Evolutionary conservation across 2,329 filamentous ascomycete species (phyloP), one percentile per base, ranked within the genome.

Genomic region (Rhinocladiella mackenziei): DNA sequence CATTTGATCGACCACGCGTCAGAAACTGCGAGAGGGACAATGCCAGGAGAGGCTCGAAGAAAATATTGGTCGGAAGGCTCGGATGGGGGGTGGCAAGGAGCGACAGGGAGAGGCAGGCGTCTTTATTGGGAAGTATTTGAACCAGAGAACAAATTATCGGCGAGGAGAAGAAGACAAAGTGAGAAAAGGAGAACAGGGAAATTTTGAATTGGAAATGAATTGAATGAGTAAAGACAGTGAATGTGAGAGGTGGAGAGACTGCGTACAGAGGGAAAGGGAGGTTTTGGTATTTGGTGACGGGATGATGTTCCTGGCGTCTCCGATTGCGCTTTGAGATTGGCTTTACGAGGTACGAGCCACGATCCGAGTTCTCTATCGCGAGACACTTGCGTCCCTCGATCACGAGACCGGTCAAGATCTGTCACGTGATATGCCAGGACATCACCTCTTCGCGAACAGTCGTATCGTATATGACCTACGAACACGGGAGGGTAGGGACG

Each of bases 1-100:
- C 55, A 56, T 57, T 20, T 10, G 51, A 43, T 34, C 29, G 37
- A 45, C 39, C 32, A 44, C 49, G 33, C 40, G 19, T 14, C 25
- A 33, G 34, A 15, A 32, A 17, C 26, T 36, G 33, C 10, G 17
- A 15, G 26, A n/a, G 32, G 8, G 20, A 30, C 38, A 43, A 17
- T 35, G 4, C 13, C 32, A 14, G 15, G 15, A 33, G 30, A 11
- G 22, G 17, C 23, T n/a, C n/a, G n/a, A n/a, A n/a, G n/a, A n/a
- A n/a, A n/a, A n/a, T n/a, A n/a, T n/a, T n/a, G n/a, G 32, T 22
- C 32, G 32, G 18, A 13, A 11, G 32, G 13, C 18, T 35, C 9
- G 17, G 32, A 13, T 2, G 7, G 5, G 32, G 6, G 8, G 19
- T 22, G 8, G n/a, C 19, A 35, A 22, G 32, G 32, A 35, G 32